Evolutionary conservation across 2,329 filamentous ascomycete species (phyloP), one percentile per base, ranked within the genome.

Genomic region (Paraphaeosphaeria minitans): DNA sequence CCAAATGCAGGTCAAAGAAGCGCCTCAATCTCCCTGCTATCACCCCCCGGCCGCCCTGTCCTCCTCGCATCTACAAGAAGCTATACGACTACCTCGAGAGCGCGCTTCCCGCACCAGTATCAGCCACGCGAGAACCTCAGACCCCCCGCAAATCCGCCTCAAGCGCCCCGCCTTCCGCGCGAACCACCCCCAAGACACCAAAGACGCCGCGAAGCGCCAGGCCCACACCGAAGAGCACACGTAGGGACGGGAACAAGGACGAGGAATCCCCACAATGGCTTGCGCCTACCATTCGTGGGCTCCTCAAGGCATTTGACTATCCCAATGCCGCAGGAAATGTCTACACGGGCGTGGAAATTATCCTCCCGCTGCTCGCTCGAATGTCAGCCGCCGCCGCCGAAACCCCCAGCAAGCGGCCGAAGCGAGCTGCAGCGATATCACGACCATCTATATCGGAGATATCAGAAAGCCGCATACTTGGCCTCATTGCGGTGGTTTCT

Each of bases 11-110:
- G 54, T 82, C 97, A 41, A 93, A 93, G 62, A 71, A 68, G 29
- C 70, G 69, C 16, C 67, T 76, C 56, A 76, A 76, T 50, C 65
- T 75, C 14, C 70, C 75, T 21, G 55, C 72, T 24, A 74, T 77
- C 29, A 56, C 68, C 10, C 71, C 74, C 13, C 74, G 72, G 13
- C 74, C 74, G 8, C 74, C 74, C 24, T 76, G 73, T 37, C 73
- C 74, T 3, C 73, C 74, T 2, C 74, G 71, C 24, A 69, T 92
- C 53, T 98, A 98, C 81, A 91, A 90, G 69, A 91, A 92, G 58
- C 82, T 98, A 39, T 95, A 93, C 75, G 81, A 81, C 33, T 93
- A 94, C 73, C 86, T 98, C 59, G 89, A 94, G 66, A 87, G 86
- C 56, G 88, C 89, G 42, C 81, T 98, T 5, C 83, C 84, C 14